A percentile compares a stretch with the other conserved stretches of the same genome.
Conservation (phyloP, 1,139 yeast genomes). For the Blastobotrys raffinosifermentans region DNA sequence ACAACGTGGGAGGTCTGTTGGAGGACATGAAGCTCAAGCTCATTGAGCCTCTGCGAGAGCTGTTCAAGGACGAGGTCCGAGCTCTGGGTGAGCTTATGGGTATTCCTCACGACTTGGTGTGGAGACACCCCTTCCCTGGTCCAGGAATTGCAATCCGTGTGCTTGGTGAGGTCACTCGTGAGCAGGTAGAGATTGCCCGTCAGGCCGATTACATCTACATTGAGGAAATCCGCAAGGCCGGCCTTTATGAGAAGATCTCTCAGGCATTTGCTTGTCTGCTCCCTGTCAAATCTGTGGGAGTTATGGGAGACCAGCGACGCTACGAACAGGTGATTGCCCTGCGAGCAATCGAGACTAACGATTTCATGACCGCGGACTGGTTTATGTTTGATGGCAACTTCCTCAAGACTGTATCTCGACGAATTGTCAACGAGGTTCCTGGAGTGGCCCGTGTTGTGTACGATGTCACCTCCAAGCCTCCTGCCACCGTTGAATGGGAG, state of each 20-base stretch:
- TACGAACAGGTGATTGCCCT: conserved; percentile 98
- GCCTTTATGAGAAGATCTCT: conserved; percentile 84
- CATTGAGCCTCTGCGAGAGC: conserved; percentile 96
- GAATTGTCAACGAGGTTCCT: conserved; percentile 96
- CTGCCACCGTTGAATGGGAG: conserved; percentile 99
- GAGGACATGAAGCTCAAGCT: conserved; percentile 97
- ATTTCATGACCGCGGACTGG: conserved; percentile 99
- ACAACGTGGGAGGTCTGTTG: conserved; percentile 95
- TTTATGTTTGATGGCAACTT: conserved; percentile 86
- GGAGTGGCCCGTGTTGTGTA: conserved; percentile 99
- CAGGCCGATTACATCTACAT: conserved; percentile 95
- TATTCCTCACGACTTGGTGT: conserved; percentile 92
- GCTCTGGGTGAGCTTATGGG: conserved; percentile 91
- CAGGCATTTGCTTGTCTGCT: conserved; percentile 97
- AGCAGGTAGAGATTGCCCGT: conserved; percentile 92
- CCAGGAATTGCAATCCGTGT: conserved; percentile 99
- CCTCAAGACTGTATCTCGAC: conserved; percentile 86
- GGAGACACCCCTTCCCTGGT: conserved; percentile 99
- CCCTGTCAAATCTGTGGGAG: conserved; percentile 98
- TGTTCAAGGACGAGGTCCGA: conserved; percentile 98
- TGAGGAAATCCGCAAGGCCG: conserved; percentile 79
- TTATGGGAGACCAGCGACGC: conserved; percentile 99
- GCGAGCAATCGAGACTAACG: conserved; percentile 95
- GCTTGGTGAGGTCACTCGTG: conserved; percentile 90
- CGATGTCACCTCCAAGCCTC: conserved; percentile 98